Percentiles rank a stretch among this genome's conserved stretches.
Conservation (phyloP, 1,139 yeast genomes). For the Blastobotrys indianensis region DNA sequence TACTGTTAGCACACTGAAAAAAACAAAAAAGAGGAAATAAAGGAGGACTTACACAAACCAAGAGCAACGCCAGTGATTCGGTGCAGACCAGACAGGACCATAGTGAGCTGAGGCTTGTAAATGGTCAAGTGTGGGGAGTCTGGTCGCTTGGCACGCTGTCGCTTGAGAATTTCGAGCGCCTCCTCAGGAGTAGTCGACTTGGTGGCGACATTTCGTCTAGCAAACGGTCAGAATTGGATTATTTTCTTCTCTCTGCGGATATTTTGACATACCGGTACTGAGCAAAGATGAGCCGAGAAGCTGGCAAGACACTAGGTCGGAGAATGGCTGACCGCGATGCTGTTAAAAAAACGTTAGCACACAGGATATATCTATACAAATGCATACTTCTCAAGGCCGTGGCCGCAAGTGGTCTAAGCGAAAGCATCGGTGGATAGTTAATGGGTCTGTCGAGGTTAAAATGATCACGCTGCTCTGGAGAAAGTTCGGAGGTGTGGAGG, state of each 20-base stretch:
- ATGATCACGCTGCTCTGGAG: neutral
- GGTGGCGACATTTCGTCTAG: slow-evolving; percentile 34
- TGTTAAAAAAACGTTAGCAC: neutral
- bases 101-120: slow-evolving; percentile 84
- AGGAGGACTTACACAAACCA: slow-evolving; percentile 46
- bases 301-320: slow-evolving; percentile 1
- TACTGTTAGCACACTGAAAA: neutral
- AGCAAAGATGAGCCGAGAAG: slow-evolving; percentile 2
- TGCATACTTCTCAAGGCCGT: slow-evolving; percentile 12
- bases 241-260: too few species aligned
- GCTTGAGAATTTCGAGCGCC: slow-evolving; percentile 64
- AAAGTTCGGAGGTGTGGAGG: neutral
- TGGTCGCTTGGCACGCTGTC: slow-evolving; percentile 87
- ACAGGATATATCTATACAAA: neutral
- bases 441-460: neutral
- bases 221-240: neutral
- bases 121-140: slow-evolving; percentile 85
- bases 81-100: slow-evolving; percentile 74
- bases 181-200: slow-evolving; percentile 56
- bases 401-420: slow-evolving; percentile 13
- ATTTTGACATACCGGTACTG: slow-evolving; percentile 7
- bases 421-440: slow-evolving; percentile 9
- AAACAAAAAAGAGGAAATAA: too few species aligned
- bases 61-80: slow-evolving; percentile 83
- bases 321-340: slow-evolving; percentile 5